phyloP scores from a whole-genome alignment of 441 rosid genomes.

The Lepidium campestre region DNA sequence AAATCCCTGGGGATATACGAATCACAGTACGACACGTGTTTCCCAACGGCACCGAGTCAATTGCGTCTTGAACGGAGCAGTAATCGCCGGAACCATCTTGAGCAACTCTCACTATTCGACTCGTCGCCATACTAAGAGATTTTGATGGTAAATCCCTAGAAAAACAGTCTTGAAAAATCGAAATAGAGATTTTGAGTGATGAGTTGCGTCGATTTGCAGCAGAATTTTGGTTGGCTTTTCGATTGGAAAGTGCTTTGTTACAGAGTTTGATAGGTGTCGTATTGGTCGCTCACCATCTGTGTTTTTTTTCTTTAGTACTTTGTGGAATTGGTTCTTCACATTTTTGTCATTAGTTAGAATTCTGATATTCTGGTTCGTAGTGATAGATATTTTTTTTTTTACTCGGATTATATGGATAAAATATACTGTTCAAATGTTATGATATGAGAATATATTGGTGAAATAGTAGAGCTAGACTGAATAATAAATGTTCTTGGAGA shows the following conservation, averaged over 20 bases:
- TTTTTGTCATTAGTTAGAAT: too few species aligned
- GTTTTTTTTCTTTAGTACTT: too few species aligned
- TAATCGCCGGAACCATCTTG: slow-evolving; percentile 68
- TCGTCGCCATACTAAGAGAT: slow-evolving; percentile 33
- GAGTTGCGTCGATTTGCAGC: background rate
- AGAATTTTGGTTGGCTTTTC: background rate
- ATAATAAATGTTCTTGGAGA: too few species aligned
- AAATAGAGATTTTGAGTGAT: background rate
- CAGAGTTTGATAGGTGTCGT: background rate
- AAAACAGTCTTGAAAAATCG: background rate
- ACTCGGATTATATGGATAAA: too few species aligned
- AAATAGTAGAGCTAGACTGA: too few species aligned
- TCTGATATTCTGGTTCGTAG: too few species aligned
- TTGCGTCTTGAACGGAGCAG: slow-evolving; percentile 77
- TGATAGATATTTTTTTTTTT: too few species aligned
- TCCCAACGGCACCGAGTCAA: slow-evolving; percentile 69
- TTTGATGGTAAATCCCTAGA: background rate
- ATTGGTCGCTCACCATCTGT: background rate
- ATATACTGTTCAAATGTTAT: too few species aligned
- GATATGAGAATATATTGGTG: too few species aligned
- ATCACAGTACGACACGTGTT: slow-evolving; percentile 68
- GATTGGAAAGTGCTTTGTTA: too few species aligned
- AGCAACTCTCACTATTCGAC: slow-evolving; percentile 52
- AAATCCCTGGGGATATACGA: slow-evolving; percentile 76
- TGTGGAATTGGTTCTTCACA: too few species aligned